These are phyloP conservation scores for Tulasnella calospora DNA, from an alignment of 768 basidiomycete genomes.

Conservation along the genomic window DNA sequence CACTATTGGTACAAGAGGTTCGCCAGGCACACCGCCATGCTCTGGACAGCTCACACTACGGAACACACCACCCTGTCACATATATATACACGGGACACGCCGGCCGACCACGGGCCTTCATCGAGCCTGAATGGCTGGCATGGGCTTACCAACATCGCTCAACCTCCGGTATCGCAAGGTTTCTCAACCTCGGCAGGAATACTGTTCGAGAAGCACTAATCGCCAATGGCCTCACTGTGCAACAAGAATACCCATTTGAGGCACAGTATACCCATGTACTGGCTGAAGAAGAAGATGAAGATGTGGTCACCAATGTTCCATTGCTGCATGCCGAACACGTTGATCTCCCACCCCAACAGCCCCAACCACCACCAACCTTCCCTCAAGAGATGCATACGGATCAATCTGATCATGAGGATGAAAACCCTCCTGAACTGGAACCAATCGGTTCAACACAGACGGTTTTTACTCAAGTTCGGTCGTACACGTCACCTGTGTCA, in stretches of 20 bases:
- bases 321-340: background rate
- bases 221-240: constrained; percentile 27
- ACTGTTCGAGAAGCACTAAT: constrained; percentile 29
- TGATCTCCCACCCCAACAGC: background rate
- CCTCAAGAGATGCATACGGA: background rate
- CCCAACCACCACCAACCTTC: background rate
- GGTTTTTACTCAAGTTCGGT: too few relatives aligned
- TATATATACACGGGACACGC: background rate
- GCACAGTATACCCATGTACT: constrained; percentile 17
- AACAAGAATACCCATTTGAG: background rate
- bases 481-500: background rate
- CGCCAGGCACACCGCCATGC: background rate
- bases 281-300: background rate
- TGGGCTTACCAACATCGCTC: constrained; percentile 30
- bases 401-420: too few relatives aligned
- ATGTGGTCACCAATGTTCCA: too few relatives aligned
- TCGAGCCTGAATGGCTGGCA: constrained; percentile 30
- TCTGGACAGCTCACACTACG: background rate
- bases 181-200: constrained; percentile 27
- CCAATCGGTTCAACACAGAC: too few relatives aligned
- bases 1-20: background rate
- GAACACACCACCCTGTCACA: background rate
- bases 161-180: constrained; percentile 29
- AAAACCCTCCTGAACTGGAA: too few relatives aligned
- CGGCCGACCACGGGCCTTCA: background rate